Percentiles rank a stretch among this genome's conserved stretches.
Conservation (phyloP, 2,329 filamentous ascomycete genomes). For the Exophiala dermatitidis region DNA sequence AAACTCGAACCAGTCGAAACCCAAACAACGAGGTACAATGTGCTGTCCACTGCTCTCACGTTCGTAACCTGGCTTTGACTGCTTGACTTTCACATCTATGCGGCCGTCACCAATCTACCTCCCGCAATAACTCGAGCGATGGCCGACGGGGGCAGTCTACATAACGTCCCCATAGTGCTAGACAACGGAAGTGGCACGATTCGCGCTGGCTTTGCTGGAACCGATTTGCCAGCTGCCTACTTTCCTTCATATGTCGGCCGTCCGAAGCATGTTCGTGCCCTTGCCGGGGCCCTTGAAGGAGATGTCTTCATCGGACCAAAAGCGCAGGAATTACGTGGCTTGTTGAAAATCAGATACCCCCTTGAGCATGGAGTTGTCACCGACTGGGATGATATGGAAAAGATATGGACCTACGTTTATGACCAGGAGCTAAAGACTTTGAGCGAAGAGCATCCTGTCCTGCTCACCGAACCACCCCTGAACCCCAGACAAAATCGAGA, state of each 20-base stretch:
- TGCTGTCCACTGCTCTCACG: neutral
- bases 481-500: constrained; percentile 95
- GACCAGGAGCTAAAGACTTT: constrained; percentile 91
- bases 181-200: constrained; percentile 99
- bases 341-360: constrained; percentile 93
- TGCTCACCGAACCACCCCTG: constrained; percentile 89
- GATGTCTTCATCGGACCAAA: constrained; percentile 95
- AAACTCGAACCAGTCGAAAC: neutral
- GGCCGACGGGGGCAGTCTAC: constrained; percentile 48
- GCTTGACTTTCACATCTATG: neutral
- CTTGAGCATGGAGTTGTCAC: constrained; percentile 97
- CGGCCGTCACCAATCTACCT: neutral
- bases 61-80: neutral
- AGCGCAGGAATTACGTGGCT: constrained; percentile 79
- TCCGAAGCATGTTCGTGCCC: constrained; percentile 87
- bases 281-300: constrained; percentile 93
- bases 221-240: constrained; percentile 91
- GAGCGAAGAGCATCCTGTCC: constrained; percentile 96
- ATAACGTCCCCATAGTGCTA: constrained; percentile 97
- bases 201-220: constrained; percentile 90
- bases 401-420: constrained; percentile 98
- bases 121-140: constrained; percentile 8
- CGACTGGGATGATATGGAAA: constrained; percentile 99
- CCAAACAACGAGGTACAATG: constrained; percentile 2
- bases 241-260: constrained; percentile 96